Conservation (phyloP, 805 yeast genomes). For the Metschnikowia aberdeeniae region DNA sequence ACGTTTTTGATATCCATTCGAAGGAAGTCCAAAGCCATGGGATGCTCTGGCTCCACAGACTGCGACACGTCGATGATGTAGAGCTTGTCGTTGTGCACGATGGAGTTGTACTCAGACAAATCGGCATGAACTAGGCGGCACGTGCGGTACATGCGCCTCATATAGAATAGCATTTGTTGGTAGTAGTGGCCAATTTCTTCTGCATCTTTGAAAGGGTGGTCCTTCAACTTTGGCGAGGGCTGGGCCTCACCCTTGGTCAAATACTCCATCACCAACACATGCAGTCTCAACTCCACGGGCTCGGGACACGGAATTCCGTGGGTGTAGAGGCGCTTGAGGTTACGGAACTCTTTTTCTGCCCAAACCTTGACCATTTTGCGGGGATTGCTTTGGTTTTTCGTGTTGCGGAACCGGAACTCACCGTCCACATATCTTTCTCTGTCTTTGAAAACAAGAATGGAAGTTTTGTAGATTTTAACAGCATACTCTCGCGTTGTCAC, state of each 20-base stretch:
- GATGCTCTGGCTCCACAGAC: constrained; percentile 96
- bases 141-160: constrained; percentile 81
- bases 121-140: constrained; percentile 96
- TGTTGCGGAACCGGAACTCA: constrained; percentile 85
- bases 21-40: constrained; percentile 89
- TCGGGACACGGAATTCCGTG: constrained; percentile 91
- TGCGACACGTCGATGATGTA: constrained; percentile 96
- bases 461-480: constrained; percentile 91
- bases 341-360: constrained; percentile 98
- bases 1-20: constrained; percentile 97
- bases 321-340: constrained; percentile 72
- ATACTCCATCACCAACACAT: constrained; percentile 93
- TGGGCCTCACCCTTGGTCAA: constrained; percentile 74
- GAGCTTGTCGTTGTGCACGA: constrained; percentile 72
- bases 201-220: constrained; percentile 66
- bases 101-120: constrained; percentile 88
- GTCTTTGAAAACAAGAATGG: constrained; percentile 94
- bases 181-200: constrained; percentile 67
- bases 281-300: constrained; percentile 83
- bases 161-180: constrained; percentile 73
- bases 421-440: constrained; percentile 95
- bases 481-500: constrained; percentile 59
- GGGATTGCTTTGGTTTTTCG: constrained; percentile 85
- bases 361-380: constrained; percentile 96
- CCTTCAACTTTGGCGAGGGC: constrained; percentile 88